Evolutionary conservation across 2,329 filamentous ascomycete genomes (phyloP).

Genomic region (Penicillium griseofulvum): DNA sequence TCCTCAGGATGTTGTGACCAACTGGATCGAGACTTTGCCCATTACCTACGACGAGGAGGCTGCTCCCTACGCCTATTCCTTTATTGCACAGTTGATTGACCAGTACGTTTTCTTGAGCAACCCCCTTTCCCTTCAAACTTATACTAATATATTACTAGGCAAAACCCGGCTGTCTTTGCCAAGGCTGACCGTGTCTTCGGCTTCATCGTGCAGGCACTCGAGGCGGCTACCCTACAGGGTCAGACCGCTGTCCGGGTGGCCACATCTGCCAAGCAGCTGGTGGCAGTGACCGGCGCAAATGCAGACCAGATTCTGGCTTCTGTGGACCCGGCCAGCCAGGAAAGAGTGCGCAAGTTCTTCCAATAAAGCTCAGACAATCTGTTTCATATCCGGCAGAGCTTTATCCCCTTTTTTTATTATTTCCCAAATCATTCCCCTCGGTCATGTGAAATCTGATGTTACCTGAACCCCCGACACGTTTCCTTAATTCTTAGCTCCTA

Average conservation of each 20-base stretch:
- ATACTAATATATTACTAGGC: conserved; percentile 52
- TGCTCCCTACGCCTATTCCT: conserved; percentile 91
- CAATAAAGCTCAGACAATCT: conserved; percentile 46
- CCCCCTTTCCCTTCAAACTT: background rate
- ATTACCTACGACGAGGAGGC: conserved; percentile 96
- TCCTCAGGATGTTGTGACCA: conserved; percentile 69
- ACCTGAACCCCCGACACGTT: conserved; percentile 21
- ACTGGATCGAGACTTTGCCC: conserved; percentile 88
- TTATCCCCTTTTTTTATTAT: conserved; percentile 13
- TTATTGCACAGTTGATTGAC: conserved; percentile 85
- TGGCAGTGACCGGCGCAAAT: conserved; percentile 71
- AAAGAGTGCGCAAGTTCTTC: conserved; percentile 76
- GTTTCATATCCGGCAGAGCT: conserved; percentile 21
- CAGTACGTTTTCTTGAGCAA: conserved; percentile 64
- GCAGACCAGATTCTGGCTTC: conserved; percentile 71
- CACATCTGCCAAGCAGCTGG: conserved; percentile 71
- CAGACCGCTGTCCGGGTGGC: conserved; percentile 77
- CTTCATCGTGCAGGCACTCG: conserved; percentile 81
- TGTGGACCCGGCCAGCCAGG: conserved; percentile 76
- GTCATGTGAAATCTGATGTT: conserved; percentile 26
- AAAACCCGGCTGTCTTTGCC: conserved; percentile 75
- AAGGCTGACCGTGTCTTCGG: conserved; percentile 81
- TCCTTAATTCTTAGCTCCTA: conserved; percentile 15
- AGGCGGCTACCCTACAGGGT: conserved; percentile 84
- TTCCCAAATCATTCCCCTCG: conserved; percentile 20